Percentiles rank a stretch among this genome's conserved stretches.
phyloP scores from a whole-genome alignment of 2,329 filamentous ascomycete genomes.

The Ascochyta viciae-villosae region DNA sequence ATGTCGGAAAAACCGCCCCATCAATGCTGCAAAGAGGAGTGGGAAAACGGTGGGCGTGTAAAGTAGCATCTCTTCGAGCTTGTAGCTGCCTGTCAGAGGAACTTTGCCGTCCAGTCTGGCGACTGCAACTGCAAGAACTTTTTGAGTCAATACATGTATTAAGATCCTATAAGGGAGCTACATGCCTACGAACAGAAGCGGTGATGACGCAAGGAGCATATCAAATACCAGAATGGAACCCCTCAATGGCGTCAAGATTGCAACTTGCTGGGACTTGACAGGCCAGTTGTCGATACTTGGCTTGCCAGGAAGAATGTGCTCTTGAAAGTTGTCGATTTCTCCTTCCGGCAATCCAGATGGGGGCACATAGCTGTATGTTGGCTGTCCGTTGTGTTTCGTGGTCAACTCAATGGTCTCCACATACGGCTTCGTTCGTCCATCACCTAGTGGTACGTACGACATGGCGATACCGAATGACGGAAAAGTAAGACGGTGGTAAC shows the following conservation, averaged over 20 bases:
- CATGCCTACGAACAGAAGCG: slow-evolving; percentile 38
- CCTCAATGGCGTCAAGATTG: slow-evolving; percentile 28
- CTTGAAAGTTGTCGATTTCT: slow-evolving; percentile 5
- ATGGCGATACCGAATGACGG: background rate
- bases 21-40: slow-evolving; percentile 39
- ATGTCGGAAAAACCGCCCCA: slow-evolving; percentile 38
- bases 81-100: slow-evolving; percentile 21
- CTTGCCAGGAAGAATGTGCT: background rate
- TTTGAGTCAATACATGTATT: slow-evolving; percentile 6
- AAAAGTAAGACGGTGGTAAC: background rate
- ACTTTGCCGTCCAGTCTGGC: slow-evolving; percentile 29
- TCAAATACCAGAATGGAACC: slow-evolving; percentile 31
- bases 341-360: slow-evolving; percentile 8
- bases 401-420: slow-evolving; percentile 6
- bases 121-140: slow-evolving; percentile 35
- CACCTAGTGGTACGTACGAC: slow-evolving; percentile 3
- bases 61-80: slow-evolving; percentile 27
- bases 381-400: background rate
- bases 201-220: slow-evolving; percentile 31
- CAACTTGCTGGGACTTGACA: slow-evolving; percentile 25
- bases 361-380: slow-evolving; percentile 5
- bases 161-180: background rate
- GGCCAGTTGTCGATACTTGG: slow-evolving; percentile 21
- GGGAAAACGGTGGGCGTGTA: slow-evolving; percentile 41
- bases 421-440: background rate